Evolutionary conservation across 2,329 filamentous ascomycete genomes (phyloP).

Genomic region (Ceratocystis cacaofunesta): DNA sequence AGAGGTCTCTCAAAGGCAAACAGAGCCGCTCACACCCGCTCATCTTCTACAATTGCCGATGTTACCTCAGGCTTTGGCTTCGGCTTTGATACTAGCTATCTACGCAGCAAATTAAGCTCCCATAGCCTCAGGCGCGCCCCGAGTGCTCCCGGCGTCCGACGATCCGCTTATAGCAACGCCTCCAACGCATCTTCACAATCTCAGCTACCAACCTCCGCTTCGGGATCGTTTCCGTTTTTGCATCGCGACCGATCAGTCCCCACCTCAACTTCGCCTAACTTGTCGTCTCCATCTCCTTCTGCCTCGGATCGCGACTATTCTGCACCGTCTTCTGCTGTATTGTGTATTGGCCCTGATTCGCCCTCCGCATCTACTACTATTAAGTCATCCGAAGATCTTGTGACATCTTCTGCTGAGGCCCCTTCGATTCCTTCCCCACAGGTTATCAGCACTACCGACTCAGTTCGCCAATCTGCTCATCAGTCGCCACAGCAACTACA

Average conservation of each 20-base stretch:
- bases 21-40: constrained; percentile 16
- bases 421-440: not conserved
- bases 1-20: constrained; percentile 30
- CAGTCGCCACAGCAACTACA: constrained; percentile 8
- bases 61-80: constrained; percentile 35
- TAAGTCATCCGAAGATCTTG: constrained; percentile 10
- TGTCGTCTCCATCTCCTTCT: constrained; percentile 13
- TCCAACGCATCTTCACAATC: constrained; percentile 24
- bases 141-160: constrained; percentile 33
- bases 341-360: constrained; percentile 7
- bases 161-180: constrained; percentile 22
- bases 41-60: constrained; percentile 21
- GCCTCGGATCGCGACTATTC: constrained; percentile 16
- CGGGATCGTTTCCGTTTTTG: constrained; percentile 18
- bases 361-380: not conserved
- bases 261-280: constrained; percentile 1
- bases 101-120: constrained; percentile 49
- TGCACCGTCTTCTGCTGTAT: constrained; percentile 13
- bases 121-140: constrained; percentile 46
- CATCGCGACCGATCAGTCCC: constrained; percentile 15
- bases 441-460: not conserved
- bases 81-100: constrained; percentile 40
- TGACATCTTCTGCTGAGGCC: constrained; percentile 13
- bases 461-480: not conserved
- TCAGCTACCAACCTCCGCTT: constrained; percentile 20